Evolutionary conservation across 345 rosid species (phyloP), one percentile per base, ranked within the genome.

Genomic region (Populus euphratica): DNA sequence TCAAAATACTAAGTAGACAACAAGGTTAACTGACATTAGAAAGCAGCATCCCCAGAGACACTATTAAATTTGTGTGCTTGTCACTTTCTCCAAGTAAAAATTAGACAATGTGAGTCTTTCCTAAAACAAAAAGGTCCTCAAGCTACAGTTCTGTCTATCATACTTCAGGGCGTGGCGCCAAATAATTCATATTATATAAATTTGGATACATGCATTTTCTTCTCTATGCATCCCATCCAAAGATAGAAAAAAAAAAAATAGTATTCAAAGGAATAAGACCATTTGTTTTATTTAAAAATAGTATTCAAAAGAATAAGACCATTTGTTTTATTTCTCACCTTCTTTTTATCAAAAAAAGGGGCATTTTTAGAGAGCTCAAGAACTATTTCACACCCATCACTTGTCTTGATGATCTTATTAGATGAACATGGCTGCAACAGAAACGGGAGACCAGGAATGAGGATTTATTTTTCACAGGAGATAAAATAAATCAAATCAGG

Each of bases 311-410:
- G 14, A 31, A 39, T 44, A 8, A 38, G 6, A 63, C 1, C 27
- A 23, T 56, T 31, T 36, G 4, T 41, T 33, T 41, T 36, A 81
- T 39, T 25, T 69, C 85, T 82, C 41, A 92, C 94, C 95, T 90
- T 88, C 87, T 92, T 92, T 72, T 88, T 81, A 75, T 84, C 83
- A 79, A 84, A 88, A 62, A 89, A 74, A 17, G 91, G 89, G 78
- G 89, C 97, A 82, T 70, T 78, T 80, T 85, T 69, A 41, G 86
- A 39, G 38, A 94, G 90, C 81, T 89, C 86, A 76, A 94, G 80
- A 78, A 83, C 81, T 33, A 91, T 33, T 20, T 80, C 69, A 79
- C 47, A 84, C 23, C 80, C 80, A 73, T 77, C 83, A 73, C 52
- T 84, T 36, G 68, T 83, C 81, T 76, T 83, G 27, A 76, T 62